phyloP scores from a whole-genome alignment of 176 grass and related monocot genomes.

The Raddia distichophylla region DNA sequence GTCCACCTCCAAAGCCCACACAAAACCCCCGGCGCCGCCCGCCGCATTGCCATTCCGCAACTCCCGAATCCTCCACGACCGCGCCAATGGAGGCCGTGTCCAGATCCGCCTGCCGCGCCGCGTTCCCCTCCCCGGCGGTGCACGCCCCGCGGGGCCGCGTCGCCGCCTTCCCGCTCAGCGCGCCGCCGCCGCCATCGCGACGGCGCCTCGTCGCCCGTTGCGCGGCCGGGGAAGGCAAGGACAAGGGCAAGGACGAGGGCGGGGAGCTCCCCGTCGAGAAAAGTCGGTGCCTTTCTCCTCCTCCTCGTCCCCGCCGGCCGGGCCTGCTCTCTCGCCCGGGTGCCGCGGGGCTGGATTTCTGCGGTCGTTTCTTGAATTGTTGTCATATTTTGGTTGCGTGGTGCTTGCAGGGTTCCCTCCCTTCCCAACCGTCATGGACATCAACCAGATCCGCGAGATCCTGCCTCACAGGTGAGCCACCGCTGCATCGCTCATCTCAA shows the following conservation, averaged over 20 bases:
- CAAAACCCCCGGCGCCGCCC: constrained; percentile 20
- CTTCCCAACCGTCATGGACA: constrained; percentile 58
- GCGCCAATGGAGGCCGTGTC: constrained; percentile 60
- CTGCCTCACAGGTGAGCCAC: constrained; percentile 53
- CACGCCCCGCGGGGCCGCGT: neutral
- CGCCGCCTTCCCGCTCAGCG: neutral
- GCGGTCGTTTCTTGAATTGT: neutral
- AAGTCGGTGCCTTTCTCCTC: constrained; percentile 40
- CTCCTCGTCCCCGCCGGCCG: neutral
- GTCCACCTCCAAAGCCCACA: neutral
- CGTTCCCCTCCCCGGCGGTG: neutral
- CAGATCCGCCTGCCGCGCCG: constrained; percentile 51
- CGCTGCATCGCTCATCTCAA: neutral
- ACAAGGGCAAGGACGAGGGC: neutral
- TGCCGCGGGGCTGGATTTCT: neutral
- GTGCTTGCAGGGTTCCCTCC: constrained; percentile 38
- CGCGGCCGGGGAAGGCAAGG: constrained; percentile 21
- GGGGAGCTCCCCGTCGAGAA: constrained; percentile 68
- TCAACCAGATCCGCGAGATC: constrained; percentile 63
- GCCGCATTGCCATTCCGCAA: neutral
- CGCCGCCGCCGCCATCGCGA: neutral
- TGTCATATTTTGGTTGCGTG: neutral
- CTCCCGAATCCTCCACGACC: neutral
- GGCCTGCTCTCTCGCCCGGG: too few relatives aligned
- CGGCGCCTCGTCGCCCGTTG: constrained; percentile 34